Percentiles rank a stretch among this genome's conserved stretches.
Evolutionary conservation across 805 yeast genomes (phyloP).

Genomic region (Phaffomyces thermotolerans): DNA sequence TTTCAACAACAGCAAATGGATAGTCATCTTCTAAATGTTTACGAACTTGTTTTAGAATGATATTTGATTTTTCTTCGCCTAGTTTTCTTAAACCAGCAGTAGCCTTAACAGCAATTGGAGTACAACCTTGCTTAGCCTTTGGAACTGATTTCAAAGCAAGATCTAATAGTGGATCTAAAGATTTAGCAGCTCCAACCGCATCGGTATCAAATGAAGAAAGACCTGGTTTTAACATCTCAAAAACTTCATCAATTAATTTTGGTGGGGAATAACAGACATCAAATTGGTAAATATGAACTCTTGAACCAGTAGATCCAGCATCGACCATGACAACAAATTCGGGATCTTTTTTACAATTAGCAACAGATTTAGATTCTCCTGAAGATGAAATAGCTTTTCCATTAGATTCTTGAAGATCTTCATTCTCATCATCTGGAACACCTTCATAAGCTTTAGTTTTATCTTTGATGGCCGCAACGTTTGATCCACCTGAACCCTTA

Average conservation of each 20-base stretch:
- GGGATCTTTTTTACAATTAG: conserved; percentile 34
- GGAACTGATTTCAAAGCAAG: conserved; percentile 78
- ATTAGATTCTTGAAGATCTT: background rate
- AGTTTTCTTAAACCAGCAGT: conserved; percentile 91
- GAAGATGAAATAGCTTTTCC: conserved; percentile 2
- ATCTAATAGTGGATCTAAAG: conserved; percentile 75
- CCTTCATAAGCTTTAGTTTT: conserved; percentile 22
- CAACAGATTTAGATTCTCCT: conserved; percentile 6
- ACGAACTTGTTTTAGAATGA: conserved; percentile 72
- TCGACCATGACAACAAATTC: conserved; percentile 91
- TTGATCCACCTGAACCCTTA: background rate
- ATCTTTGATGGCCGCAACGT: conserved; percentile 23
- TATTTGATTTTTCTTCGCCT: conserved; percentile 66
- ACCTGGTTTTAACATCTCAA: conserved; percentile 89
- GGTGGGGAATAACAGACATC: conserved; percentile 86
- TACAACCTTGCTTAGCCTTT: conserved; percentile 58
- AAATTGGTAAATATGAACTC: conserved; percentile 91
- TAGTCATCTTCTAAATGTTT: conserved; percentile 66
- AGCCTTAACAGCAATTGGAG: conserved; percentile 95
- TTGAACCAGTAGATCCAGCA: conserved; percentile 96
- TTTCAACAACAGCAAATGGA: conserved; percentile 88
- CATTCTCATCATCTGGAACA: conserved; percentile 18
- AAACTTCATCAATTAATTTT: conserved; percentile 65
- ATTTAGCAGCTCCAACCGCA: conserved; percentile 78
- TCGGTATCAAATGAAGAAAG: conserved; percentile 79